Percentiles rank a stretch among this genome's conserved stretches.
phyloP scores from a whole-genome alignment of 495 filamentous ascomycete species.

The Staphylotrichum longicolle region DNA sequence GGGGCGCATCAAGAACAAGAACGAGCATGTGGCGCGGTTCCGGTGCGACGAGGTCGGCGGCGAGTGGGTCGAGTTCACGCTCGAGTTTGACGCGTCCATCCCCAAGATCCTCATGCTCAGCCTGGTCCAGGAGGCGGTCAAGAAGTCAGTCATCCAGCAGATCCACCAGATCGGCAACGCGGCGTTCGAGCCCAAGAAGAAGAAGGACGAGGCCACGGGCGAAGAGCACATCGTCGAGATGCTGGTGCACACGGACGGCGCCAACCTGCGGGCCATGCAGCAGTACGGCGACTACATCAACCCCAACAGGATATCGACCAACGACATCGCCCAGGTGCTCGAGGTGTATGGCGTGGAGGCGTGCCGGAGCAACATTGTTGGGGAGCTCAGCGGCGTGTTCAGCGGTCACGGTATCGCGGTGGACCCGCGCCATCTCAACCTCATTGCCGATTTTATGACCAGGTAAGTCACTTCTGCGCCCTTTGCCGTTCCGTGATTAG shows the following conservation, averaged over 20 bases:
- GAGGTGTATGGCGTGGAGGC: conserved; percentile 91
- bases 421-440: conserved; percentile 86
- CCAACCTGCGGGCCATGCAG: conserved; percentile 88
- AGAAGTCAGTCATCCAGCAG: conserved; percentile 79
- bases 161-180: conserved; percentile 72
- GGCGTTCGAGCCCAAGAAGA: conserved; percentile 64
- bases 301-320: conserved; percentile 82
- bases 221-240: conserved; percentile 45
- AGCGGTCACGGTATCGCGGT: conserved; percentile 88
- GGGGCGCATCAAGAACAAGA: conserved; percentile 63
- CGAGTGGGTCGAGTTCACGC: conserved; percentile 70
- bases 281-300: conserved; percentile 83
- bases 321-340: conserved; percentile 85
- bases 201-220: conserved; percentile 49
- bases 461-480: conserved; percentile 15
- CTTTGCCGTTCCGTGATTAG: not conserved
- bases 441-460: conserved; percentile 97
- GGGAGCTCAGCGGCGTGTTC: conserved; percentile 86
- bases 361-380: conserved; percentile 77
- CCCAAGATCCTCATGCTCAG: conserved; percentile 92
- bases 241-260: conserved; percentile 74
- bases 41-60: conserved; percentile 74
- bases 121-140: conserved; percentile 75
- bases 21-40: conserved; percentile 66
- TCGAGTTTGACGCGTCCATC: conserved; percentile 77